Evolutionary conservation across 768 basidiomycete species (phyloP).

Genomic region (Chalciporus piperatus): DNA sequence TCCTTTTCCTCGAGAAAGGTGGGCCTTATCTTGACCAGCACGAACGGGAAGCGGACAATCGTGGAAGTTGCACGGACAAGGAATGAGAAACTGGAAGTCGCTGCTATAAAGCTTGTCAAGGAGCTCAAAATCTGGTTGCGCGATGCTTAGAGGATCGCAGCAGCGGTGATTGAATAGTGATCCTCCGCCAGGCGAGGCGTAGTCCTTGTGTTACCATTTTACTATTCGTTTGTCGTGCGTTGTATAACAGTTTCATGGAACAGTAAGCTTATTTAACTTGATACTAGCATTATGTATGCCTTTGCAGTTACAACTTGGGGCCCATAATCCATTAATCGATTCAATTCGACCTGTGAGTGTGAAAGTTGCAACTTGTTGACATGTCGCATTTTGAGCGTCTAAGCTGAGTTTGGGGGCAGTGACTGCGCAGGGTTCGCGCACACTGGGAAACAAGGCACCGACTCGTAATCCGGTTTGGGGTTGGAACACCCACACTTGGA

Average conservation of each 20-base stretch:
- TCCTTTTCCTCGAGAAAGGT: conserved; percentile 40
- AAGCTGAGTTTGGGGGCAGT: too few relatives aligned
- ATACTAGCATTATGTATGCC: too few relatives aligned
- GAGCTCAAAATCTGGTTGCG: conserved; percentile 46
- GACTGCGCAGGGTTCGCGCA: too few relatives aligned
- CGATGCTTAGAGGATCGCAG: conserved; percentile 6
- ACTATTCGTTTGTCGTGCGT: neutral
- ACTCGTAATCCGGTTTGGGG: too few relatives aligned
- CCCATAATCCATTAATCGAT: too few relatives aligned
- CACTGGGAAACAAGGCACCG: too few relatives aligned
- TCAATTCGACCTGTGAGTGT: too few relatives aligned
- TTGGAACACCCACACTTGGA: too few relatives aligned
- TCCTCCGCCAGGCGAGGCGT: neutral
- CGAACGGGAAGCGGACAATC: conserved; percentile 48
- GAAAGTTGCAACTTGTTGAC: too few relatives aligned
- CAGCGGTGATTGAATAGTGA: neutral
- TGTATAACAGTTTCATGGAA: neutral
- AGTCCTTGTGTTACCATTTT: neutral
- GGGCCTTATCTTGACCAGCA: conserved; percentile 33
- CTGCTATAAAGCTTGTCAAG: conserved; percentile 50
- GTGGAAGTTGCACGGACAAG: conserved; percentile 48
- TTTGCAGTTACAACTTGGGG: too few relatives aligned
- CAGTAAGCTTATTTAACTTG: too few relatives aligned
- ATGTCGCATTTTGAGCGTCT: too few relatives aligned
- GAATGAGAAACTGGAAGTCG: conserved; percentile 55